Evolutionary conservation across 768 basidiomycete species (phyloP).

Genomic region (Pilatotrama ljubarskyi): DNA sequence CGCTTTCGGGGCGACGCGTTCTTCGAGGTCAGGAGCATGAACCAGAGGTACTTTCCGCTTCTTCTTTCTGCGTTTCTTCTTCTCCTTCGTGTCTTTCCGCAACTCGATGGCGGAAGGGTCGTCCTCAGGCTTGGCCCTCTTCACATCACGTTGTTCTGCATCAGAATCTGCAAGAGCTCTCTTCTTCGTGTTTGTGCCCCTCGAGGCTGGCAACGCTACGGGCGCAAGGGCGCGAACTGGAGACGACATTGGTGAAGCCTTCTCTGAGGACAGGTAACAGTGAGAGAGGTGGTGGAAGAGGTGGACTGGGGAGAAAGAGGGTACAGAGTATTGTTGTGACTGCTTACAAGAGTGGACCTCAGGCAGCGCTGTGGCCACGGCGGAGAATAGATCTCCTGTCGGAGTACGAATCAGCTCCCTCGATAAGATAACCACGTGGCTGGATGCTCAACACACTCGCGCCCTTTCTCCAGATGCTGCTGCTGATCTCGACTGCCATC

Average conservation of each 20-base stretch:
- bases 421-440: constrained; percentile 12
- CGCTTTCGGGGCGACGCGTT: background rate
- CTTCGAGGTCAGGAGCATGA: background rate
- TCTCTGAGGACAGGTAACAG: background rate
- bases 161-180: constrained; percentile 22
- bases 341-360: too few species aligned
- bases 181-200: constrained; percentile 6
- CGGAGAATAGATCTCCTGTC: background rate
- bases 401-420: background rate
- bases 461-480: background rate
- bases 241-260: constrained; percentile 1
- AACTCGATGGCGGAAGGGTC: background rate
- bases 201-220: background rate
- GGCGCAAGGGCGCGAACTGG: background rate
- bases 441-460: background rate
- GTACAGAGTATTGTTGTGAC: background rate
- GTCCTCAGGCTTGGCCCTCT: constrained; percentile 5
- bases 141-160: constrained; percentile 10
- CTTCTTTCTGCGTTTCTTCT: constrained; percentile 31
- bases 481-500: background rate
- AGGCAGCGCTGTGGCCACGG: background rate
- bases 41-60: constrained; percentile 30
- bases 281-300: background rate
- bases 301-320: background rate
- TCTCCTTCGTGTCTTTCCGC: constrained; percentile 18